Base-by-base conservation (phyloP, 1,139 yeast species). In the Geotrichum cucujoidarum region DNA sequence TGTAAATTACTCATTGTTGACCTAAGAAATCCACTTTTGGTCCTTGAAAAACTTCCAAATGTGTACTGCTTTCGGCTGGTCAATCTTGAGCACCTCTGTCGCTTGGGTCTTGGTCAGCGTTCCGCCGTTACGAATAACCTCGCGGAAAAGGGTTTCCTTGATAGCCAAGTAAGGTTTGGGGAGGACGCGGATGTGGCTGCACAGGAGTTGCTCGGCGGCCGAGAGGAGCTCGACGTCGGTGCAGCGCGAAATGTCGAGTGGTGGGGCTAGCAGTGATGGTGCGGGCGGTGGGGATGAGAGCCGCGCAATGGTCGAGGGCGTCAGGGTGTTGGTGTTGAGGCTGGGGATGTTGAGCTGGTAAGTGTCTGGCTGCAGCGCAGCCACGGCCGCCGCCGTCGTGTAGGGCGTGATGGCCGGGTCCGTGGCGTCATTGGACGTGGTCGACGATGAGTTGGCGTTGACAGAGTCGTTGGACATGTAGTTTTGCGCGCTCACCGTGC, bases 141-240 rank as follows among this genome's bases (percentile, higher is more conserved):
- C 97, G 58, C 94, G 78, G 73, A 92, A 88, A 50, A 92, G 68
- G n/a, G 89, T 82, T 63, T 88, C 95, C 63, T 92, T 92, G 55
- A 92, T 87, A 2, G 95, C 95, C 55, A 94, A 71, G 62, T 90
- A 92, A 1, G 97, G 95, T 63, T 92, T 92, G 11, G 99, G 98
- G 53, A 85, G 69, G 11, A 94, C 83, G 55, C 95, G 79, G 54
- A 92, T 72, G 43, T 82, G 86, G 4, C 90, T 76, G 68, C 98
- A 94, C 40, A 94, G 68, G 52, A 79, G 81, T 63, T 84, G 92
- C 64, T 92, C 99, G 54, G 86, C 96, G 22, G 81, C 78, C 1
- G 95, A 83, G 48, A 92, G 70, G 49, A 92, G 69, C 43, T 87
- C 90, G 55, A 77, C 86, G 63, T 92, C 97, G 1, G 90, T 78